Percentiles rank a stretch among this genome's conserved stretches.
phyloP scores from a whole-genome alignment of 1,284 basidiomycete species.

The Ganoderma lingzhi region DNA sequence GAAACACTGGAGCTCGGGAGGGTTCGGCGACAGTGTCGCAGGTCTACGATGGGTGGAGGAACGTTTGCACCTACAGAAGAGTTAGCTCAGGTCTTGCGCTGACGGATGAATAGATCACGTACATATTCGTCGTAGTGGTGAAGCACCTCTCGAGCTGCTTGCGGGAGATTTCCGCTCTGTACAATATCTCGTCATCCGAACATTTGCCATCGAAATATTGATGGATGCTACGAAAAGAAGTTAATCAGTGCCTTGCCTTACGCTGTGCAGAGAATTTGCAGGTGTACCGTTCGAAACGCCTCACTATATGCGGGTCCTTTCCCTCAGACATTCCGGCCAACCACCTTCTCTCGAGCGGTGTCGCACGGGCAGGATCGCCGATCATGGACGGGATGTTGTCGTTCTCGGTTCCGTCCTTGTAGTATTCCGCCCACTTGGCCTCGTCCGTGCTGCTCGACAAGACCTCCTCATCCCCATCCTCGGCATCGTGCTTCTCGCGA shows the following conservation, averaged over 20 bases:
- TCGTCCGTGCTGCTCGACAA: constrained; percentile 42
- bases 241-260: neutral
- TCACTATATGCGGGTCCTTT: constrained; percentile 68
- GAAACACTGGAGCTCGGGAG: constrained; percentile 50
- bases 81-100: neutral
- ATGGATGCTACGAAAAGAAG: constrained; percentile 61
- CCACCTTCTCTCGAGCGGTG: constrained; percentile 80
- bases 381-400: constrained; percentile 74
- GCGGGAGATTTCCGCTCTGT: constrained; percentile 76
- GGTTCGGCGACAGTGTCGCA: neutral
- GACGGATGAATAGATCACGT: constrained; percentile 28
- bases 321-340: constrained; percentile 84
- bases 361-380: constrained; percentile 83
- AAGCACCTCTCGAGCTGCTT: constrained; percentile 81
- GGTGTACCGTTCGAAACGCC: constrained; percentile 74
- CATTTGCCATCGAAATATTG: constrained; percentile 86
- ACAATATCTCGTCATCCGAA: constrained; percentile 83
- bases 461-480: constrained; percentile 41
- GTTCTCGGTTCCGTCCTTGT: constrained; percentile 48
- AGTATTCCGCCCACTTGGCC: constrained; percentile 55
- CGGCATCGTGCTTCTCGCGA: constrained; percentile 42
- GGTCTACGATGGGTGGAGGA: constrained; percentile 49
- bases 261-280: neutral
- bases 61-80: constrained; percentile 49
- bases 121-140: constrained; percentile 86